phyloP scores from a whole-genome alignment of 768 basidiomycete species.

The Boletus sensibilis region DNA sequence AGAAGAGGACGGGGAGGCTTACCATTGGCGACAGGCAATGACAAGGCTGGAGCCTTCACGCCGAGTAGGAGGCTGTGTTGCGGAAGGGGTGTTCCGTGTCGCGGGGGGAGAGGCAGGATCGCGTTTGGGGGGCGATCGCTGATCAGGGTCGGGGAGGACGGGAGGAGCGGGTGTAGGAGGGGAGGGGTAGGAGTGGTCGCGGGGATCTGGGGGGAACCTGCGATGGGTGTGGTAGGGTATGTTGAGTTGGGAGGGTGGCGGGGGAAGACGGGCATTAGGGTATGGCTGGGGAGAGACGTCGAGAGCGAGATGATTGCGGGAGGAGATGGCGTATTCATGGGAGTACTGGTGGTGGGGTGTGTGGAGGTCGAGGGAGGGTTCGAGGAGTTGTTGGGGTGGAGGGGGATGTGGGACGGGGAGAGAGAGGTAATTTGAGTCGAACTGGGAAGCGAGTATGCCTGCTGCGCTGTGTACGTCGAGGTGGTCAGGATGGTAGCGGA shows the following conservation, averaged over 20 bases:
- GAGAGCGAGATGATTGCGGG: slow-evolving; percentile 48
- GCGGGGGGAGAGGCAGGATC: slow-evolving; percentile 42
- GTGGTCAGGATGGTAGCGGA: slow-evolving; percentile 56
- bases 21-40: slow-evolving; percentile 87
- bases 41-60: slow-evolving; percentile 67
- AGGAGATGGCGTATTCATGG: slow-evolving; percentile 41
- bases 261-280: slow-evolving; percentile 43
- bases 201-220: slow-evolving; percentile 36
- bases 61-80: slow-evolving; percentile 36
- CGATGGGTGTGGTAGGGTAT: slow-evolving; percentile 29
- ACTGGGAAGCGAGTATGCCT: slow-evolving; percentile 49
- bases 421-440: slow-evolving; percentile 45
- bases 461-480: slow-evolving; percentile 48
- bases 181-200: slow-evolving; percentile 39
- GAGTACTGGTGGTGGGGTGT: slow-evolving; percentile 37
- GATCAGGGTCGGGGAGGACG: slow-evolving; percentile 24
- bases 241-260: slow-evolving; percentile 27
- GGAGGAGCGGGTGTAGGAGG: slow-evolving; percentile 27
- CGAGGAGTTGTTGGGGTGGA: slow-evolving; percentile 42
- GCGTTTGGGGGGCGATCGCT: slow-evolving; percentile 42
- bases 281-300: slow-evolving; percentile 43
- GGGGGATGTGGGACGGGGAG: slow-evolving; percentile 29
- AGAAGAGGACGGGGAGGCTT: slow-evolving; percentile 36
- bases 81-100: slow-evolving; percentile 20
- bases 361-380: slow-evolving; percentile 44